A percentile compares a stretch with the other conserved stretches of the same genome.
phyloP scores from a whole-genome alignment of 306 rosid genomes.

The Vigna nakashimae region DNA sequence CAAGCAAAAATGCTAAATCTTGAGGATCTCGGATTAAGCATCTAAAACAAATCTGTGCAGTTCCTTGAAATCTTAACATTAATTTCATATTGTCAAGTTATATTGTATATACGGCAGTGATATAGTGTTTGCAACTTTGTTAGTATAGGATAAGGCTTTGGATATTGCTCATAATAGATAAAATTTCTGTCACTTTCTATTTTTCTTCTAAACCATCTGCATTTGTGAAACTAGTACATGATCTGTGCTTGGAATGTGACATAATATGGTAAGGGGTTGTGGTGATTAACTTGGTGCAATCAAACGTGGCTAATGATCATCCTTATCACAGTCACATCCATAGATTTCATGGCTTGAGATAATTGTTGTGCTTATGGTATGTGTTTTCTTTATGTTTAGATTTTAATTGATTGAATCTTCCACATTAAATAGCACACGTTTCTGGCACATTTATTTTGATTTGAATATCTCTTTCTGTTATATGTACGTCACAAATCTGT shows the following conservation, averaged over 20 bases:
- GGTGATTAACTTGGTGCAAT: conserved; percentile 31
- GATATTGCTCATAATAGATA: not conserved
- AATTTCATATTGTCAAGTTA: conserved; percentile 14
- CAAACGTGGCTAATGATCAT: conserved; percentile 28
- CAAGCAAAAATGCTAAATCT: conserved; percentile 43
- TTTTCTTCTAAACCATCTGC: conserved; percentile 24
- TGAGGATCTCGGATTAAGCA: conserved; percentile 22
- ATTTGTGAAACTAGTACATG: conserved; percentile 3
- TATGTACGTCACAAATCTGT: not conserved
- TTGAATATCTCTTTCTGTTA: not conserved
- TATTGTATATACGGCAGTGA: conserved; percentile 17
- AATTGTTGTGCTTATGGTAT: conserved; percentile 11
- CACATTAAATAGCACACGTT: conserved; percentile 3
- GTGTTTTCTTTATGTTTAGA: conserved; percentile 9
- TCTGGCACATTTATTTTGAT: conserved; percentile 3
- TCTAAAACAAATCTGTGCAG: conserved; percentile 17
- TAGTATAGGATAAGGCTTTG: conserved; percentile 5
- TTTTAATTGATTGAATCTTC: conserved; percentile 11
- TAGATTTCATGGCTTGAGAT: conserved; percentile 24
- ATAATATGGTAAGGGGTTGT: conserved; percentile 25
- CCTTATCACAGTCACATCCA: conserved; percentile 6
- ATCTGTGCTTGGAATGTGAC: conserved; percentile 25
- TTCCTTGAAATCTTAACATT: conserved; percentile 21
- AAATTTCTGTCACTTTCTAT: conserved; percentile 17
- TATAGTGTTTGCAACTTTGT: not conserved